Base-by-base conservation (phyloP, 2,329 filamentous ascomycete species). In the Curvularia sp. region DNA sequence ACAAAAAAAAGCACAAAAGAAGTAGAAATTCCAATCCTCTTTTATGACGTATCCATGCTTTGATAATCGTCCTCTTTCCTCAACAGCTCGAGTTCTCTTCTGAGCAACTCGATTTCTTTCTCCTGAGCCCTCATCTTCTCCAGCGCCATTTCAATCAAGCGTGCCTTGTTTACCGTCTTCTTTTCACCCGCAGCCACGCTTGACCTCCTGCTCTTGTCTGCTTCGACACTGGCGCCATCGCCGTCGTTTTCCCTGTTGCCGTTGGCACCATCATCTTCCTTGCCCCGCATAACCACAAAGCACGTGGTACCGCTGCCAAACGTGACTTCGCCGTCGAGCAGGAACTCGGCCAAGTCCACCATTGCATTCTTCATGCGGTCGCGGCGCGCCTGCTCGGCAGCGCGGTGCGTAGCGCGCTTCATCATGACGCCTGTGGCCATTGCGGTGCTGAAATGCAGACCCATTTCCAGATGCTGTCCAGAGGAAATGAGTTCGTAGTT, bases 381-480 rank as follows among this genome's bases (percentile, higher is more conserved):
- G n/a, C 70, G 68, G 10, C 70, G 68, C 12, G 70, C 70, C n/a
- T 73, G 70, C 54, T 73, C 70, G 2, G 70, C 70, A 1, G 70
- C 70, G 2, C 70, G 70, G 52, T 73, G 70, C 5, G 69, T 73
- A 0, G 70, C 70, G 39, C 70, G 68, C 58, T 70, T 71, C 70
- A 73, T 73, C 70, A 73, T 73, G 12, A 73, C 69, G 42, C 70
- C 70, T 0, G 70, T 71, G 15, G 70, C 69, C 70, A 73, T 73
- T 55, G 70, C 69, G 30, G 69, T 71, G 55, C 69, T 72, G 49
- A 73, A 73, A 55, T 73, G 70, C 25, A 73, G 46, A 7, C 70
- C 70, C 70, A 73, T 73, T 57, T 73, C 70, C 7, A 71, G 56
- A 42, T 73, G 70, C 36, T 71, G 66, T 49, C 70, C 70, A 1